phyloP scores from a whole-genome alignment of 2,329 filamentous ascomycete genomes.

The Colletotrichum sp. region DNA sequence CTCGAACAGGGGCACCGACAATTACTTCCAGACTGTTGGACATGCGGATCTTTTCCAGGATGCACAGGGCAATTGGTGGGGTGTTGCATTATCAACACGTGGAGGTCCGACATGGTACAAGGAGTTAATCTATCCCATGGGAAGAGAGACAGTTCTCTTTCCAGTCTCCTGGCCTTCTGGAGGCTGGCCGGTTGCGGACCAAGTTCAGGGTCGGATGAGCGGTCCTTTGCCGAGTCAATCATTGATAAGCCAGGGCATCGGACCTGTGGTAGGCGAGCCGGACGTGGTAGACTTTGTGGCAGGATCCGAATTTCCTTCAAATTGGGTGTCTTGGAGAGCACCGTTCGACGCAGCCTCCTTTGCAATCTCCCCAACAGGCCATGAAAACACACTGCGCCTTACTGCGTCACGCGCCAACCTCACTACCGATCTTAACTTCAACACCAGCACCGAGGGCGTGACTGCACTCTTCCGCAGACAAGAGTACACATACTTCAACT shows the following conservation, averaged over 20 bases:
- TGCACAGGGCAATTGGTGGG: constrained; percentile 55
- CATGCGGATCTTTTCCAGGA: constrained; percentile 52
- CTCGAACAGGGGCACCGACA: constrained; percentile 39
- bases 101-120: constrained; percentile 40
- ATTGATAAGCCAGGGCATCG: background rate
- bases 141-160: constrained; percentile 55
- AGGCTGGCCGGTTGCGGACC: background rate
- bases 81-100: constrained; percentile 48
- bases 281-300: background rate
- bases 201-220: background rate
- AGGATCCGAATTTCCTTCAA: background rate
- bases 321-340: background rate
- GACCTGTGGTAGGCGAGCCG: background rate
- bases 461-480: background rate
- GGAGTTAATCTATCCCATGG: constrained; percentile 51
- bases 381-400: background rate
- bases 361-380: background rate
- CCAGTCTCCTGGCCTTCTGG: constrained; percentile 32
- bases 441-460: background rate
- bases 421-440: background rate
- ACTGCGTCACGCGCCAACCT: background rate
- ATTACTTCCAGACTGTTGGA: constrained; percentile 47
- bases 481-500: background rate
- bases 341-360: background rate
- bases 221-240: background rate